These are phyloP conservation scores for Salix purpurea DNA, from an alignment of 345 rosid species.

Conservation along the genomic window DNA sequence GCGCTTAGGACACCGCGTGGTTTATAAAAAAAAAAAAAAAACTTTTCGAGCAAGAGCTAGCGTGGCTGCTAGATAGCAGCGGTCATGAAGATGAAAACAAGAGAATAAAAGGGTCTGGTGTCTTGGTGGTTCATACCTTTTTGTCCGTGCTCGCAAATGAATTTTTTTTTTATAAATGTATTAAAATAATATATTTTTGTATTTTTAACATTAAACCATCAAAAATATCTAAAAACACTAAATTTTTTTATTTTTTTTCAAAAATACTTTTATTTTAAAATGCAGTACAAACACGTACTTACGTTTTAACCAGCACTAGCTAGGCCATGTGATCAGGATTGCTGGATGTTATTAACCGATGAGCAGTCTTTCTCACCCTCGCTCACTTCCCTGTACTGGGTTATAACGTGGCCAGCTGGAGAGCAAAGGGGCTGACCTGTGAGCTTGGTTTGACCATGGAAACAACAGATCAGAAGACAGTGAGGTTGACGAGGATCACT, in stretches of 20 bases:
- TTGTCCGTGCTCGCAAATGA: not conserved
- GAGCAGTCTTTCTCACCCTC: not conserved
- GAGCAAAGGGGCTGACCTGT: not conserved
- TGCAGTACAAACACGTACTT: no score
- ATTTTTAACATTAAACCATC: fast-evolving
- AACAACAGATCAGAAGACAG: not conserved
- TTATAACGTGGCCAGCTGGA: constrained; percentile 46
- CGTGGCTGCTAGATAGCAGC: not conserved
- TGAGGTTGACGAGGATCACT: not conserved
- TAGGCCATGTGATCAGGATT: constrained; percentile 22
- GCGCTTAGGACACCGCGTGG: no score
- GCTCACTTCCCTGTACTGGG: constrained; percentile 6
- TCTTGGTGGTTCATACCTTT: no score
- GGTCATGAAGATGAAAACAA: not conserved
- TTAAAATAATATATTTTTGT: no score
- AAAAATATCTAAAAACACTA: no score
- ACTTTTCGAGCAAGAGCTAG: not conserved
- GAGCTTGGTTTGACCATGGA: not conserved
- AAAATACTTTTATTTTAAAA: no score
- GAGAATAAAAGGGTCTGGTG: not conserved
- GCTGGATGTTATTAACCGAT: not conserved
- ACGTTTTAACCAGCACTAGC: not conserved
- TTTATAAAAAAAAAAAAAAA: no score
- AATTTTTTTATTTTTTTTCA: no score
- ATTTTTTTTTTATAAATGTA: no score